Evolutionary conservation across 306 rosid genomes (phyloP).

Genomic region (Ammopiptanthus mongolicus): DNA sequence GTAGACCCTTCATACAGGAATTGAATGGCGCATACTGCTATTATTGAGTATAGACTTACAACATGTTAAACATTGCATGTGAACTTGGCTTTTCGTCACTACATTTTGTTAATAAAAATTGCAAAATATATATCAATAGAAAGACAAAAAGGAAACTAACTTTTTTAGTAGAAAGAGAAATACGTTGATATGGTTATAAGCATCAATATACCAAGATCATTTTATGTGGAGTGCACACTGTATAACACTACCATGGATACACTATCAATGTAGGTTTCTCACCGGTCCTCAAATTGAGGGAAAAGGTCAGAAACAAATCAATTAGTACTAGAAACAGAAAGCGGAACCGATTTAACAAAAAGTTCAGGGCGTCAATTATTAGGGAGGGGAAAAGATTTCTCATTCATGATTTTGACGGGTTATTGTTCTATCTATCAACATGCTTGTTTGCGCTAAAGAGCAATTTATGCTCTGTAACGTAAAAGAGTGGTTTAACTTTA

Average conservation of each 20-base stretch:
- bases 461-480: conserved; percentile 14
- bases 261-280: conserved; percentile 17
- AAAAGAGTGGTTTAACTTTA: conserved; percentile 10
- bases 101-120: background rate
- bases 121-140: background rate
- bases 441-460: conserved; percentile 52
- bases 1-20: background rate
- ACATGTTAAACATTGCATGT: conserved; percentile 23
- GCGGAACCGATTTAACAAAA: conserved; percentile 22
- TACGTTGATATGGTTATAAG: background rate
- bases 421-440: conserved; percentile 43
- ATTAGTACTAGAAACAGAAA: conserved; percentile 28
- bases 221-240: background rate
- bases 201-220: background rate
- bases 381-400: conserved; percentile 12
- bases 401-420: conserved; percentile 26
- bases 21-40: background rate
- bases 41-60: background rate
- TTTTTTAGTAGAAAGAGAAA: background rate
- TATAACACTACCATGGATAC: conserved; percentile 10
- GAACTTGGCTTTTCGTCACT: background rate
- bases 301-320: conserved; percentile 32
- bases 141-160: background rate
- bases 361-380: conserved; percentile 38
- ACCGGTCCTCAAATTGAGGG: conserved; percentile 48